phyloP scores from a whole-genome alignment of 2,329 filamentous ascomycete genomes.

The Fusarium albidum region DNA sequence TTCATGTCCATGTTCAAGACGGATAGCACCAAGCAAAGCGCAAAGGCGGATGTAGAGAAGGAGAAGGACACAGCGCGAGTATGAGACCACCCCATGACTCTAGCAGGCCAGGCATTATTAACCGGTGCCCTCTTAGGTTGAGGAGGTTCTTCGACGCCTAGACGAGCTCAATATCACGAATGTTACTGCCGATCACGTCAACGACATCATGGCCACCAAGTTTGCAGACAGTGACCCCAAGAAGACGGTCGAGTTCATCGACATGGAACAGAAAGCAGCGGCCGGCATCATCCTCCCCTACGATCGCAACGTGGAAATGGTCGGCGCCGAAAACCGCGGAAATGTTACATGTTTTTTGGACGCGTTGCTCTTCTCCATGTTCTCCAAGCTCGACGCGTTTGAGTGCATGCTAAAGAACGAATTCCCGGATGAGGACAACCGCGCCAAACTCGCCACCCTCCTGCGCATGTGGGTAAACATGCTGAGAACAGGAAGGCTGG shows the following conservation, averaged over 20 bases:
- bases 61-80: constrained; percentile 54
- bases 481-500: constrained; percentile 83
- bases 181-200: constrained; percentile 65
- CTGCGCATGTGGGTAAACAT: constrained; percentile 94
- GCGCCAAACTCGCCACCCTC: constrained; percentile 77
- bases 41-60: constrained; percentile 56
- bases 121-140: constrained; percentile 46
- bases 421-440: constrained; percentile 71
- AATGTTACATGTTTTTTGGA: constrained; percentile 96
- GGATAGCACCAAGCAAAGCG: constrained; percentile 62
- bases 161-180: constrained; percentile 55
- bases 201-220: constrained; percentile 64
- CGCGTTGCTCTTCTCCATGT: constrained; percentile 93
- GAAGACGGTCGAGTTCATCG: constrained; percentile 78
- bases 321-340: constrained; percentile 86
- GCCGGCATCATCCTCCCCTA: constrained; percentile 81
- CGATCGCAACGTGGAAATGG: constrained; percentile 73
- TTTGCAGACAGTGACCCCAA: constrained; percentile 75
- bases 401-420: constrained; percentile 89
- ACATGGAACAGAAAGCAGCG: constrained; percentile 81
- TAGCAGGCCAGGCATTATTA: constrained; percentile 25
- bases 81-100: constrained; percentile 15
- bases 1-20: constrained; percentile 72
- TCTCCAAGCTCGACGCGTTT: constrained; percentile 87
- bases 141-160: constrained; percentile 50